Percentiles rank a stretch among this genome's conserved stretches.
These are phyloP conservation scores for Hypoxylon fuscum DNA, from an alignment of 495 filamentous ascomycete genomes.

Conservation along the genomic window DNA sequence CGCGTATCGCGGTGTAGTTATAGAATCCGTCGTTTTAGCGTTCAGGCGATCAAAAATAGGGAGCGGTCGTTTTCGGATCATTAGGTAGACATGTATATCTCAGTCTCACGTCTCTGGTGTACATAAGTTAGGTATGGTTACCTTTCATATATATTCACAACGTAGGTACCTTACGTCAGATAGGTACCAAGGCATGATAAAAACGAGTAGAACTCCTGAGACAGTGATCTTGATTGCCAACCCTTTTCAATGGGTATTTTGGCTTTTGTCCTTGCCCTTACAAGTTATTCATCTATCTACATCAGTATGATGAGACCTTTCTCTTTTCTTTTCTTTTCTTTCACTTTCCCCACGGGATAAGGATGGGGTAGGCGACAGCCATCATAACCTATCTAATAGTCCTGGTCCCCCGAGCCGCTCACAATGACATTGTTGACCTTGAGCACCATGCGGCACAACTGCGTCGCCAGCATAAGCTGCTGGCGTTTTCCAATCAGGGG, in stretches of 20 bases:
- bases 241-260: constrained; percentile 16
- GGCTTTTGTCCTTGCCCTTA: constrained; percentile 11
- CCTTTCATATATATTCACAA: no score
- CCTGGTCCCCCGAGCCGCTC: constrained; percentile 87
- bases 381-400: constrained; percentile 69
- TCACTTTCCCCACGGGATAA: background rate
- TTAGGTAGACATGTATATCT: background rate
- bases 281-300: constrained; percentile 1
- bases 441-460: constrained; percentile 98
- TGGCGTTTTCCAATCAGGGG: constrained; percentile 97
- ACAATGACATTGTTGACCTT: constrained; percentile 99
- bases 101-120: no score
- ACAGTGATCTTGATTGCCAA: background rate
- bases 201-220: background rate
- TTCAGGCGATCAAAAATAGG: constrained; percentile 13
- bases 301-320: background rate
- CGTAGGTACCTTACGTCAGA: no score
- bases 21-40: constrained; percentile 26
- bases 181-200: background rate
- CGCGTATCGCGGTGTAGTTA: background rate
- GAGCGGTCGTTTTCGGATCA: constrained; percentile 19
- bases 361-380: no score
- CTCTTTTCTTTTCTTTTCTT: background rate
- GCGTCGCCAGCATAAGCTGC: constrained; percentile 93
- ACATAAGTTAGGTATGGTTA: no score